These are phyloP conservation scores for Melaleuca quinquenervia DNA, from an alignment of 345 rosid species.

Conservation along the genomic window DNA sequence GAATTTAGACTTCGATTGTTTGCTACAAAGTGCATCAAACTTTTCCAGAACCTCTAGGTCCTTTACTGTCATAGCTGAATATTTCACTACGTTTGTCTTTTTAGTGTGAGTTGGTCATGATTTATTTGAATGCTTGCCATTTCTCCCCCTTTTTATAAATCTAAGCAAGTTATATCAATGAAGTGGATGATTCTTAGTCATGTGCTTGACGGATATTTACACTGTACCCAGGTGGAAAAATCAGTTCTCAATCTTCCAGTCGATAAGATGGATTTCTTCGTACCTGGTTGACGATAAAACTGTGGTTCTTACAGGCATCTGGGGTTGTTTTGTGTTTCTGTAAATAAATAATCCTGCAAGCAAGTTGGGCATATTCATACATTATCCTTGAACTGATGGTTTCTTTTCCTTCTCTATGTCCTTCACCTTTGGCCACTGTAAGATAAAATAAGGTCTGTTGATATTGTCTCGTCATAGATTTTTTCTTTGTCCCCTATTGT, in stretches of 20 bases:
- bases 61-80: neutral
- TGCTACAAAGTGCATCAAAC: neutral
- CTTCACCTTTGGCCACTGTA: neutral
- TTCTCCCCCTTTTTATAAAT: neutral
- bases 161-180: neutral
- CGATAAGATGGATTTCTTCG: constrained; percentile 91
- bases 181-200: neutral
- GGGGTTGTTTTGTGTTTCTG: neutral
- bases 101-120: neutral
- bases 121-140: neutral
- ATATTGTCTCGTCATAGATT: neutral
- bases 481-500: neutral
- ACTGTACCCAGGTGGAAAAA: constrained; percentile 46
- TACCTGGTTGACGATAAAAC: constrained; percentile 40
- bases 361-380: neutral
- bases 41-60: neutral
- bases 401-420: neutral
- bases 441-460: neutral
- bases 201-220: neutral
- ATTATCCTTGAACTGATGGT: neutral
- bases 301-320: neutral
- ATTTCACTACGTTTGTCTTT: neutral
- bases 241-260: constrained; percentile 80
- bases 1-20: neutral
- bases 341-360: neutral